Percentiles rank a stretch among this genome's conserved stretches.
Evolutionary conservation across 83 land plant species (phyloP).

Genomic region (Larix sibirica): DNA sequence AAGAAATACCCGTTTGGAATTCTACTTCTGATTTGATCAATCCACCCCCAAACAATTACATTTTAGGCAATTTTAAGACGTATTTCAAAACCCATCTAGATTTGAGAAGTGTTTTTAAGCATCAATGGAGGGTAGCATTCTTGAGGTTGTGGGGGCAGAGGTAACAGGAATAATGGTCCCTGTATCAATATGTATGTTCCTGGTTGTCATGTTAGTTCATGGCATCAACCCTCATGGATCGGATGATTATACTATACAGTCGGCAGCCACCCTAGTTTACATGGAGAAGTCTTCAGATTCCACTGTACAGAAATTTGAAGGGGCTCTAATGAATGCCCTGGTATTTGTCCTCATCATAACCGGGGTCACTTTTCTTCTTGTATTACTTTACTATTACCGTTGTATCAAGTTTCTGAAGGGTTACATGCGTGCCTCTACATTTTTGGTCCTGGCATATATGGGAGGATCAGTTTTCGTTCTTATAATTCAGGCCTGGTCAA

Average conservation of each 20-base stretch:
- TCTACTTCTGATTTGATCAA: too few species aligned
- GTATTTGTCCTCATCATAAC: slow-evolving; percentile 79
- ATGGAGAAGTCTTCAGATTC: slow-evolving; percentile 74
- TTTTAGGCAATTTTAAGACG: too few species aligned
- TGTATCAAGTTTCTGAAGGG: slow-evolving; percentile 73
- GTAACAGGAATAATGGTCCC: slow-evolving; percentile 58
- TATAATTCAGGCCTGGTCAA: slow-evolving; percentile 49
- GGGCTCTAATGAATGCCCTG: slow-evolving; percentile 82
- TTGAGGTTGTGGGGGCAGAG: slow-evolving; percentile 57
- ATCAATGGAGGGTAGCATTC: slow-evolving; percentile 22
- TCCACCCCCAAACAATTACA: too few species aligned
- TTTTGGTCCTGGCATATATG: slow-evolving; percentile 66
- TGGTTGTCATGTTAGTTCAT: slow-evolving; percentile 62
- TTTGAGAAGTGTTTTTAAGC: too few species aligned
- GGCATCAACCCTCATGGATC: slow-evolving; percentile 35
- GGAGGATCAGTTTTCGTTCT: slow-evolving; percentile 75
- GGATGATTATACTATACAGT: slow-evolving; percentile 10
- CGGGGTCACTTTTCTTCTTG: slow-evolving; percentile 75
- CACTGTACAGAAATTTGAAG: slow-evolving; percentile 71
- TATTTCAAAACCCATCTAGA: too few species aligned
- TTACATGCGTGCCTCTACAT: slow-evolving; percentile 84
- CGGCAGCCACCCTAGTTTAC: slow-evolving; percentile 75
- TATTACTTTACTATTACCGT: slow-evolving; percentile 83
- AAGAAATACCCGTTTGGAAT: too few species aligned
- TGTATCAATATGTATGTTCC: slow-evolving; percentile 72